Percentiles rank a stretch among this genome's conserved stretches.
phyloP scores from a whole-genome alignment of 176 grass and related monocot genomes.

The Elaeis guineensis region DNA sequence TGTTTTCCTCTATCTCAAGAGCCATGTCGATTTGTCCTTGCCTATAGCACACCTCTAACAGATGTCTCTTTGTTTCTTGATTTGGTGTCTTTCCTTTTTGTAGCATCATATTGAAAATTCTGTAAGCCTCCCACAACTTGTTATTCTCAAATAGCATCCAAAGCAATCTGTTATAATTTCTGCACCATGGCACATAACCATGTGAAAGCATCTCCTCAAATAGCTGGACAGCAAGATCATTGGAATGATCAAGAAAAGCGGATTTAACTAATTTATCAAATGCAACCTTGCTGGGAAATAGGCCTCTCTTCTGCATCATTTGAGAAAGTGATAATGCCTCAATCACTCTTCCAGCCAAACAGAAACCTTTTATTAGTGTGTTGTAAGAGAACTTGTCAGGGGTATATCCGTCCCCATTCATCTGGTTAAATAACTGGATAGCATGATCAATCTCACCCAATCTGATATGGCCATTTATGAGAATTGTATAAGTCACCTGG shows the following conservation, averaged over 20 bases:
- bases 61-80: constrained; percentile 11
- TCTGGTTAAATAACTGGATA: constrained; percentile 32
- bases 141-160: constrained; percentile 4
- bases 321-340: constrained; percentile 24
- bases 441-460: constrained; percentile 23
- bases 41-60: constrained; percentile 4
- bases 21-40: constrained; percentile 9
- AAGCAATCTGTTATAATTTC: constrained; percentile 13
- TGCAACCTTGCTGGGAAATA: constrained; percentile 20
- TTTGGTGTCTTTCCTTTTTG: constrained; percentile 10
- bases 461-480: constrained; percentile 20
- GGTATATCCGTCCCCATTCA: constrained; percentile 9
- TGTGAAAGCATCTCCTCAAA: constrained; percentile 28
- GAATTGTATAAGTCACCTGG: constrained; percentile 30
- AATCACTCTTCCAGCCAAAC: constrained; percentile 15
- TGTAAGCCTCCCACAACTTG: constrained; percentile 9
- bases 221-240: constrained; percentile 16
- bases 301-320: constrained; percentile 37
- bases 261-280: constrained; percentile 27
- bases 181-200: constrained; percentile 16
- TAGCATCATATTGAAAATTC: constrained; percentile 17
- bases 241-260: constrained; percentile 14
- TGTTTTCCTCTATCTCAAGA: constrained; percentile 18
- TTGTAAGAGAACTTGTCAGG: constrained; percentile 18
- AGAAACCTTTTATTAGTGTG: constrained; percentile 24